Evolutionary conservation across 257 asterid species (phyloP).

Genomic region (Phtheirospermum japonicum): DNA sequence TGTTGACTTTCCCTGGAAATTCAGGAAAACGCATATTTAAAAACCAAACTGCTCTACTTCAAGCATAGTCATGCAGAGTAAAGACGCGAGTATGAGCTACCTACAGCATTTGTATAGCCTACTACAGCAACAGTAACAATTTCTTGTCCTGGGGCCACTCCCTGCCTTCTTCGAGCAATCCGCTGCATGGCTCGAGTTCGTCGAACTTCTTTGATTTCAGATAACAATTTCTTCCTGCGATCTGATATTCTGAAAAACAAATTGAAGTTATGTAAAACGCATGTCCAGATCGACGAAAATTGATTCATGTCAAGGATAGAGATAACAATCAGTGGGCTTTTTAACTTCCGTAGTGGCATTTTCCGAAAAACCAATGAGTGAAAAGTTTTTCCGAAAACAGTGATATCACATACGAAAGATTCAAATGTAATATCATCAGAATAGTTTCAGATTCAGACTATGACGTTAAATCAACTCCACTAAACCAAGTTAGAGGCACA

Average conservation of each 20-base stretch:
- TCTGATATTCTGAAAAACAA: slow-evolving; percentile 69
- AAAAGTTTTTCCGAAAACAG: no score
- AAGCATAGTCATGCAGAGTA: slow-evolving; percentile 20
- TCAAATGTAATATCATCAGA: slow-evolving; percentile 4
- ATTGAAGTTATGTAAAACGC: slow-evolving; percentile 10
- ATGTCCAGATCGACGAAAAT: slow-evolving; percentile 16
- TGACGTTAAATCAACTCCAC: background rate
- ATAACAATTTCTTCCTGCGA: slow-evolving; percentile 64
- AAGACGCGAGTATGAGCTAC: slow-evolving; percentile 31
- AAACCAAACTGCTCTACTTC: slow-evolving; percentile 16
- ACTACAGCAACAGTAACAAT: slow-evolving; percentile 87
- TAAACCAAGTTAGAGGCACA: no score
- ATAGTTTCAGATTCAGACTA: background rate
- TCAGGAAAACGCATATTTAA: slow-evolving; percentile 19
- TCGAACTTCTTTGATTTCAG: slow-evolving; percentile 90
- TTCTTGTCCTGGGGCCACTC: slow-evolving; percentile 59
- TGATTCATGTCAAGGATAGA: slow-evolving; percentile 14
- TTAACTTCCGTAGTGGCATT: background rate
- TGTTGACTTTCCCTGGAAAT: slow-evolving; percentile 86
- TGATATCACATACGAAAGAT: background rate
- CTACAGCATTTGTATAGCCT: slow-evolving; percentile 98
- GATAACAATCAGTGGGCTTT: background rate
- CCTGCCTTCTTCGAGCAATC: slow-evolving; percentile 76
- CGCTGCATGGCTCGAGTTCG: slow-evolving; percentile 91
- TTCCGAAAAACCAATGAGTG: background rate